Evolutionary conservation across 768 basidiomycete genomes (phyloP).

Genomic region (Paxillus ammoniavirescens): DNA sequence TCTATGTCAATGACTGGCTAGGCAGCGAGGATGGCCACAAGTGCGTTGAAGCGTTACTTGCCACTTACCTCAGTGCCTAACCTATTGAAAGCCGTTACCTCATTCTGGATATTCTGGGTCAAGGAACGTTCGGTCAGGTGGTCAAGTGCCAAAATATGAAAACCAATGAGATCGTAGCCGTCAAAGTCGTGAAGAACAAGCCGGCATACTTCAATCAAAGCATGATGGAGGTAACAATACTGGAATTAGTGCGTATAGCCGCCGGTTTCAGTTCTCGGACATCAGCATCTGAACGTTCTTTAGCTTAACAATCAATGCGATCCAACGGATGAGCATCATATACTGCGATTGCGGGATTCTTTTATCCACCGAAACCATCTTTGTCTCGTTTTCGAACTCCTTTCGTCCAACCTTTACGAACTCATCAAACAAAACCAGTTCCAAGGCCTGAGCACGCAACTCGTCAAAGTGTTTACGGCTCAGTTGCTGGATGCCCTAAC

Average conservation of each 20-base stretch:
- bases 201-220: constrained; percentile 99
- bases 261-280: neutral
- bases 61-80: constrained; percentile 4
- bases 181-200: constrained; percentile 99
- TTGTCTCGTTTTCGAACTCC: constrained; percentile 95
- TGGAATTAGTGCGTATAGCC: constrained; percentile 79
- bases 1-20: constrained; percentile 98
- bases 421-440: constrained; percentile 99
- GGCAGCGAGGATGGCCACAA: constrained; percentile 95
- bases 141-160: constrained; percentile 99
- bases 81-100: constrained; percentile 64
- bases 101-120: constrained; percentile 96
- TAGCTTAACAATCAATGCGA: constrained; percentile 94
- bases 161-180: constrained; percentile 97
- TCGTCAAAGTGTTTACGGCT: constrained; percentile 98
- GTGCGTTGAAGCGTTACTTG: constrained; percentile 44
- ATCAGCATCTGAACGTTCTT: constrained; percentile 2
- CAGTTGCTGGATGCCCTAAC: constrained; percentile 92
- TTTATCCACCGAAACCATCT: constrained; percentile 97
- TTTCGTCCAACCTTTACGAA: constrained; percentile 97
- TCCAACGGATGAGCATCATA: constrained; percentile 94
- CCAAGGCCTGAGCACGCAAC: constrained; percentile 92
- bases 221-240: constrained; percentile 99
- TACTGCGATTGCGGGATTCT: constrained; percentile 89
- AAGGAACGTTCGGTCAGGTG: constrained; percentile 98